phyloP scores from a whole-genome alignment of 805 yeast genomes.

The Lipomyces chichibuensis region DNA sequence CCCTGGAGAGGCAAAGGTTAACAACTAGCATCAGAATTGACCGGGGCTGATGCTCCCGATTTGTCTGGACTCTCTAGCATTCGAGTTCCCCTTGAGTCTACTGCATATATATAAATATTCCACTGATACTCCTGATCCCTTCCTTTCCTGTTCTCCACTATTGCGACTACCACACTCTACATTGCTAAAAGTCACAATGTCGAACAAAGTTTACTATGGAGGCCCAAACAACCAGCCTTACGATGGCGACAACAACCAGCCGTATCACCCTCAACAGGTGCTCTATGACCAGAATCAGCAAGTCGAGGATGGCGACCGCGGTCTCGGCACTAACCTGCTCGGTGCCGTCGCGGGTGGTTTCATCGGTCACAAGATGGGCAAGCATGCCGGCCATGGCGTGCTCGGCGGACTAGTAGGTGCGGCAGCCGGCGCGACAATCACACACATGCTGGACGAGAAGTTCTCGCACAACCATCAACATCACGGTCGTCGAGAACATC shows the following conservation, averaged over 20 bases:
- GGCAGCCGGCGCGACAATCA: conserved; percentile 28
- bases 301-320: conserved; percentile 30
- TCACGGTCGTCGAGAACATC: conserved; percentile 1
- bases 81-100: no score
- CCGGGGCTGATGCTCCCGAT: no score
- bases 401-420: conserved; percentile 34
- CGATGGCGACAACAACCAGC: background rate
- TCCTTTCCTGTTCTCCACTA: background rate
- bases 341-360: conserved; percentile 29
- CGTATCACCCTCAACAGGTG: conserved; percentile 19
- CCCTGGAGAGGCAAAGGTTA: no score
- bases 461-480: background rate
- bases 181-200: background rate
- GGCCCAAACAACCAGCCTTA: conserved; percentile 20
- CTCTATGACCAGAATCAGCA: conserved; percentile 30
- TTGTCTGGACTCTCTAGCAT: no score
- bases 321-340: conserved; percentile 25
- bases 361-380: conserved; percentile 31
- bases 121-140: no score
- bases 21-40: no score
- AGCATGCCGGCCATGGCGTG: conserved; percentile 27
- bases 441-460: conserved; percentile 4
- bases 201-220: conserved; percentile 22
- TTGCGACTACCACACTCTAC: background rate
- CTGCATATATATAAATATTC: no score